Evolutionary conservation across 495 filamentous ascomycete species (phyloP).

Genomic region (Aspergillus wentii): DNA sequence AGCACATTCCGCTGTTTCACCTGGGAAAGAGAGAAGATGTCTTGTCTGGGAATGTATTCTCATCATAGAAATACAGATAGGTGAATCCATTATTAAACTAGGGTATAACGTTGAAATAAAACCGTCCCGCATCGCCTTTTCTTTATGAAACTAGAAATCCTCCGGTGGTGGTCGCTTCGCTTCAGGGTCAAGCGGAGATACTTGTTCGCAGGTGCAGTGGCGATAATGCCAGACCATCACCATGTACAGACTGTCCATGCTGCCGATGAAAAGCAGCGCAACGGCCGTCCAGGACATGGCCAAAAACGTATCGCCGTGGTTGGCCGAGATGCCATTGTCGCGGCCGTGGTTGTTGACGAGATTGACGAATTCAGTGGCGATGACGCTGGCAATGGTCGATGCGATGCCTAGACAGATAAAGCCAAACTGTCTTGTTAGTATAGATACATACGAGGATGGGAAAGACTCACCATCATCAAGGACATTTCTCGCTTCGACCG

Average conservation of each 20-base stretch:
- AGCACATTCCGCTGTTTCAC: slow-evolving; percentile 24
- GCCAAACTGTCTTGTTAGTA: slow-evolving; percentile 42
- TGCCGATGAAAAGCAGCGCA: slow-evolving; percentile 42
- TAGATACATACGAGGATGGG: too few relatives aligned
- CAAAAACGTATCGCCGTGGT: slow-evolving; percentile 51
- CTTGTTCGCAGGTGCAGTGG: too few relatives aligned
- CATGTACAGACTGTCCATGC: slow-evolving; percentile 19
- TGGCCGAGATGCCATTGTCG: slow-evolving; percentile 47
- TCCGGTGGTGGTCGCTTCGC: too few relatives aligned
- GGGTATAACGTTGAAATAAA: too few relatives aligned
- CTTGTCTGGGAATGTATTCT: slow-evolving; percentile 15
- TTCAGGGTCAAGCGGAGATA: too few relatives aligned
- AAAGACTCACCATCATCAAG: slow-evolving; percentile 30
- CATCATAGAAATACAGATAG: slow-evolving; percentile 2
- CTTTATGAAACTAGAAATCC: too few relatives aligned
- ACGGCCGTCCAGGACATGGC: slow-evolving; percentile 57
- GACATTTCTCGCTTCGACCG: slow-evolving; percentile 20
- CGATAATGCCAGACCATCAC: too few relatives aligned
- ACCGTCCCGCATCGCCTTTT: too few relatives aligned
- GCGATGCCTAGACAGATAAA: slow-evolving; percentile 50
- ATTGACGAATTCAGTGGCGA: slow-evolving; percentile 51
- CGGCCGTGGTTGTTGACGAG: slow-evolving; percentile 55
- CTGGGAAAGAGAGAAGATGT: slow-evolving; percentile 16
- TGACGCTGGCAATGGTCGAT: slow-evolving; percentile 58
- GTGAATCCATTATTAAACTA: too few relatives aligned